Evolutionary conservation across 768 basidiomycete species (phyloP), one percentile per base, ranked within the genome.

Genomic region (Mycena kentingensis): DNA sequence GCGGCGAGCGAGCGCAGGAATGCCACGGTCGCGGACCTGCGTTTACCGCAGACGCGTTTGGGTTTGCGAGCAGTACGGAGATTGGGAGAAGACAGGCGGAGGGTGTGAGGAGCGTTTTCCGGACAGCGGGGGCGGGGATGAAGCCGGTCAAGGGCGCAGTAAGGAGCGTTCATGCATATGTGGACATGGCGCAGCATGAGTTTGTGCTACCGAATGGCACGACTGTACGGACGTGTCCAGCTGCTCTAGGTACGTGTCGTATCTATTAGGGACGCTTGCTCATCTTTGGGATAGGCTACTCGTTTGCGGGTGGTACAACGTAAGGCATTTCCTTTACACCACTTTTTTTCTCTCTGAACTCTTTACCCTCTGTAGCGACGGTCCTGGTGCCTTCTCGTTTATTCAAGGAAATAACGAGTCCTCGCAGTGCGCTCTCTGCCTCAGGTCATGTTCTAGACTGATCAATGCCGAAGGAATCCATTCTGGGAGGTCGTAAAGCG

Each of bases 281-380:
- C 46, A 35, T n/a, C 41, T 29, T 48, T 42, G 39, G 31, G 36
- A 42, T 39, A 89, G 88, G 89, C 5, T 90, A 75, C 65, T 76
- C 81, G 1, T 91, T 91, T 58, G 89, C 88, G 21, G 88, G 87
- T 36, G 89, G 89, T 63, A 90, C 87, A 25, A 89, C 87, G 87
- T 88, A 52, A 68, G 80, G 67, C 15, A 28, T 54, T 48, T 42
- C 26, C 25, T 54, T 27, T n/a, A n/a, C n/a, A n/a, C n/a, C n/a
- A n/a, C n/a, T n/a, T n/a, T n/a, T n/a, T n/a, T n/a, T n/a, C n/a
- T 19, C 31, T 27, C 26, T 12, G 10, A 4, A n/a, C 5, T 25
- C 29, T 1, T 19, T 3, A 3, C 31, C 37, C 15, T n/a, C 37
- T 44, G 10, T 55, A 85, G 84, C 16, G 89, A 91, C 67, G 88